Evolutionary conservation across 106 monocot species (phyloP).

Genomic region (Dioscorea alata): DNA sequence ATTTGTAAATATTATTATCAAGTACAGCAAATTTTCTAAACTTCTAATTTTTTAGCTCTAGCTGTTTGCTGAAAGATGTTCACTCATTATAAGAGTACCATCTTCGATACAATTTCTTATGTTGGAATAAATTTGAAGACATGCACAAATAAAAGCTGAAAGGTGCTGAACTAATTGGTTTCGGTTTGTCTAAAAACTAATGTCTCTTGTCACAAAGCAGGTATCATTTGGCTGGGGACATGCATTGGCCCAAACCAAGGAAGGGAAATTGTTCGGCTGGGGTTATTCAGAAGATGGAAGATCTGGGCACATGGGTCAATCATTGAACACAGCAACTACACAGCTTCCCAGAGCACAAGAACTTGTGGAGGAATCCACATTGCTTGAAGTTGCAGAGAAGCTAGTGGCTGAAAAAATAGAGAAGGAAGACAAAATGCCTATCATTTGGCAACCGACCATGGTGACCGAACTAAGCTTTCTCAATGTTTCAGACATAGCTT

Average conservation of each 20-base stretch:
- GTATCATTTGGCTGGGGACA: conserved; percentile 97
- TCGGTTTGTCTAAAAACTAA: neutral
- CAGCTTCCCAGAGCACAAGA: conserved; percentile 1
- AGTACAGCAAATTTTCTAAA: neutral
- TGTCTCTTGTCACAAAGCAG: conserved; percentile 13
- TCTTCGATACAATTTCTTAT: neutral
- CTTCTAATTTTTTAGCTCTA: neutral
- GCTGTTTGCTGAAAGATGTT: too few relatives aligned
- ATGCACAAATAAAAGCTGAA: neutral
- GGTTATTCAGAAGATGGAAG: conserved; percentile 69
- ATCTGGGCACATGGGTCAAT: conserved; percentile 53
- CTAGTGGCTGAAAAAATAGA: conserved; percentile 51
- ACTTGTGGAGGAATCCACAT: conserved; percentile 13
- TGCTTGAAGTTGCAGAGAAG: conserved; percentile 46
- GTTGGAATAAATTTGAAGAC: neutral
- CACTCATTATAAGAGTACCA: neutral
- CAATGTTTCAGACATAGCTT: conserved; percentile 59
- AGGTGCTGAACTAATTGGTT: neutral
- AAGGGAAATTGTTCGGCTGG: conserved; percentile 76
- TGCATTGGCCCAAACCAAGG: conserved; percentile 58
- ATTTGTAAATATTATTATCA: neutral
- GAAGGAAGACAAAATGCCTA: conserved; percentile 74
- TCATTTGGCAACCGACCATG: conserved; percentile 64
- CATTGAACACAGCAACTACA: conserved; percentile 8
- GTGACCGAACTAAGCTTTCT: conserved; percentile 39